A percentile compares a stretch with the other conserved stretches of the same genome.
These are phyloP conservation scores for Radiomyces spectabilis DNA, from an alignment of 192 early-diverging fungal species.

Conservation along the genomic window DNA sequence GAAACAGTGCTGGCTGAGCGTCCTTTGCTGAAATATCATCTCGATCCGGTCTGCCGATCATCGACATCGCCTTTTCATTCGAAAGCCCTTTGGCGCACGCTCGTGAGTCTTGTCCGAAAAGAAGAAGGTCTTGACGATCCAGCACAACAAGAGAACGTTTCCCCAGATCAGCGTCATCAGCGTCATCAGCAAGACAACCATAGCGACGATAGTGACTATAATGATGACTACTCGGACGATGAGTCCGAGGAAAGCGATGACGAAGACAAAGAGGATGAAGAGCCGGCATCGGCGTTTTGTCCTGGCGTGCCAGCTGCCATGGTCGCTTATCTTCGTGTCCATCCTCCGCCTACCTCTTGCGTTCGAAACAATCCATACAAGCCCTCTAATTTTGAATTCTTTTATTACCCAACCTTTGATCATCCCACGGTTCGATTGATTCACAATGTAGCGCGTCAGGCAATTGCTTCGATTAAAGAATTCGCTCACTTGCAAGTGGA, in stretches of 20 bases:
- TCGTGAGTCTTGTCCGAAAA: conserved; percentile 7
- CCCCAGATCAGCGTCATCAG: too few relatives aligned
- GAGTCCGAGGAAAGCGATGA: neutral
- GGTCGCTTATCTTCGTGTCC: conserved; percentile 18
- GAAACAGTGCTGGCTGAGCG: conserved; percentile 19
- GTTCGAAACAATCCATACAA: neutral
- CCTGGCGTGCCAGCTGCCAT: conserved; percentile 29
- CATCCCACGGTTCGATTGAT: conserved; percentile 19
- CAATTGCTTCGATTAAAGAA: neutral
- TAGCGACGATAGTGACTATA: neutral
- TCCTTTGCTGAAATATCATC: conserved; percentile 16
- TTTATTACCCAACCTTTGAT: conserved; percentile 16
- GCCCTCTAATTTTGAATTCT: conserved; percentile 17
- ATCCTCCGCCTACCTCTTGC: conserved; percentile 9
- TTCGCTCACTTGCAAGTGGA: conserved; percentile 6
- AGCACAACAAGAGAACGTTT: too few relatives aligned
- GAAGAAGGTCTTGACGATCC: conserved; percentile 6
- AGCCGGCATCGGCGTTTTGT: conserved; percentile 12
- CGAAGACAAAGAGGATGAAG: conserved; percentile 2
- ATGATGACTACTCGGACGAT: neutral
- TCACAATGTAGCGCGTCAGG: neutral
- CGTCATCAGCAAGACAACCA: neutral
- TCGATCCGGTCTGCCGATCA: conserved; percentile 24
- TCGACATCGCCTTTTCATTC: conserved; percentile 21
- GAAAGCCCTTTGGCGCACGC: conserved; percentile 15